Evolutionary conservation across 148 eudicot genomes (phyloP).

Genomic region (Silene latifolia): DNA sequence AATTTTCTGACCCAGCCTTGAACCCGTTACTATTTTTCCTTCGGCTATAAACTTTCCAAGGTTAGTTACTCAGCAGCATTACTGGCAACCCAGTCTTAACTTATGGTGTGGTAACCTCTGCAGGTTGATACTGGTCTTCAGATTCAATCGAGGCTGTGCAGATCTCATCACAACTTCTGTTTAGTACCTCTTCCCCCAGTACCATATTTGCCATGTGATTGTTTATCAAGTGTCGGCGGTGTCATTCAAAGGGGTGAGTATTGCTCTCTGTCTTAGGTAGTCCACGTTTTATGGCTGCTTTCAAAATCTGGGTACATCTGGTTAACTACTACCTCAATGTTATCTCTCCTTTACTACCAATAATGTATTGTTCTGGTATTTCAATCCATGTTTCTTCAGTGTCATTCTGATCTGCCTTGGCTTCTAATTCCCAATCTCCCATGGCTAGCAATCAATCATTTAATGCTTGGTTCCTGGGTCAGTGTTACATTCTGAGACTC

Average conservation of each 20-base stretch:
- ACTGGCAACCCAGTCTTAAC: too few species aligned
- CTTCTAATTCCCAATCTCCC: not conserved
- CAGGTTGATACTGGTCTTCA: not conserved
- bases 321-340: not conserved
- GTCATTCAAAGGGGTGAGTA: too few species aligned
- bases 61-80: too few species aligned
- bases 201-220: not conserved
- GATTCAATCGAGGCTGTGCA: not conserved
- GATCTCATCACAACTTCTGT: slow-evolving; percentile 7
- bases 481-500: too few species aligned
- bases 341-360: not conserved
- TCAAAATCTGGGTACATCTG: too few species aligned
- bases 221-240: too few species aligned
- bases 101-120: slow-evolving; percentile 1
- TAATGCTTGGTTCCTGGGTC: not conserved
- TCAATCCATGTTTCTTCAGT: not conserved
- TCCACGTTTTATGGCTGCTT: too few species aligned
- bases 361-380: too few species aligned
- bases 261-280: too few species aligned
- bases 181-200: not conserved
- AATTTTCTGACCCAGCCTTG: too few species aligned
- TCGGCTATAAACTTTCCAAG: too few species aligned
- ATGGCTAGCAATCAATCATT: slow-evolving; percentile 11
- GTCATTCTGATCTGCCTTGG: not conserved
- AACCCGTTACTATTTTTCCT: too few species aligned